Evolutionary conservation across 495 filamentous ascomycete genomes (phyloP), one percentile per base, ranked within the genome.

Genomic region (Penicillium flavigenum): DNA sequence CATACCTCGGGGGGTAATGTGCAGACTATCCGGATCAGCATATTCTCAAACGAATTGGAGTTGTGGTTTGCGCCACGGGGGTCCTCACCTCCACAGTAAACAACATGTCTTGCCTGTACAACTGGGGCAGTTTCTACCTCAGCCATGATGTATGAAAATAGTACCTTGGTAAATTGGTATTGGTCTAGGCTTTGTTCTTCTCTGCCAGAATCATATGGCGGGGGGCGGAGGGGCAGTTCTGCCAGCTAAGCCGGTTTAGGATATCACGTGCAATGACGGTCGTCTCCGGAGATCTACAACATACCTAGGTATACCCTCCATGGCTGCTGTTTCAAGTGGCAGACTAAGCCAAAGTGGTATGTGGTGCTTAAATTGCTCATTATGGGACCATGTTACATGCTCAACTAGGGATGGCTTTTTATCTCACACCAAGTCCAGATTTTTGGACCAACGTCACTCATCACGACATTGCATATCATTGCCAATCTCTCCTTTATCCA

Each of bases 1-100:
- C 79, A 71, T 90, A 95, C 91, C 86, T 96, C 94, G 65, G 92
- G 91, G 47, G 94, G 94, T 66, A 98, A 79, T 48, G 86, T 87
- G 79, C 94, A 98, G 48, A 96, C 92, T 97, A 66, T 52, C 17
- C 48, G 59, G 24, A 26, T 67, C 42, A 72, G 62, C 38, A 49
- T 42, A 26, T 48, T 29, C 22, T 42, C 55, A 38, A 60, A 34
- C 20, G 63, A 47, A 36, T 31, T 31, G 22, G 38, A 45, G 47
- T 38, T 34, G 45, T n/a, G 31, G 3, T 51, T n/a, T 38, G n/a
- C 32, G 57, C 39, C 60, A 54, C 22, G 56, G 44, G 61, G 16
- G 29, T 54, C 64, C 82, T 73, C 76, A 90, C 90, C 86, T 76
- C 87, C 91, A 71, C 91, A 96, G 68, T 96, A 96, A 53, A 87